Evolutionary conservation across 257 asterid genomes (phyloP).

Genomic region (Capsicum rhomboideum): DNA sequence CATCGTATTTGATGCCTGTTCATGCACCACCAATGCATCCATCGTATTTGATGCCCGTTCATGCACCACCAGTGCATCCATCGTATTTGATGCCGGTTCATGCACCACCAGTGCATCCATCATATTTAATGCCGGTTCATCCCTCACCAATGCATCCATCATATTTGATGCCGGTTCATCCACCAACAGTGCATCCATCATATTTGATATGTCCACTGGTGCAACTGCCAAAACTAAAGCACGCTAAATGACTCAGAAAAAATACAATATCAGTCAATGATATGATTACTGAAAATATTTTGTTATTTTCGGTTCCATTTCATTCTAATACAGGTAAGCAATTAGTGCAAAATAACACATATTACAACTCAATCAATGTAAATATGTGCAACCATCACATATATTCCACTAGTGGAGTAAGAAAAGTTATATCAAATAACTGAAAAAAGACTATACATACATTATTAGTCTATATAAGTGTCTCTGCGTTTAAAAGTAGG

Average conservation of each 20-base stretch:
- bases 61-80: slow-evolving; percentile 10
- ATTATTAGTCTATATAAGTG: no score
- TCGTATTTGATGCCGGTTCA: slow-evolving; percentile 30
- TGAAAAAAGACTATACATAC: background rate
- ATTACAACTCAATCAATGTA: background rate
- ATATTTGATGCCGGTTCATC: slow-evolving; percentile 37
- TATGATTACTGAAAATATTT: no score
- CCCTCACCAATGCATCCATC: slow-evolving; percentile 12
- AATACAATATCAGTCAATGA: background rate
- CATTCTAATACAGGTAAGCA: no score
- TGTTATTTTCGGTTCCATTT: no score
- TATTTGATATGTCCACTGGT: slow-evolving; percentile 29
- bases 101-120: slow-evolving; percentile 38
- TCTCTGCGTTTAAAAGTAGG: background rate
- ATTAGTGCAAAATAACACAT: no score
- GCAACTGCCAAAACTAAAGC: slow-evolving; percentile 22
- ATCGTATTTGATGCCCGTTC: slow-evolving; percentile 17
- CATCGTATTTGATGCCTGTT: no score
- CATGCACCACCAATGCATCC: no score
- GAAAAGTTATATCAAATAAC: background rate
- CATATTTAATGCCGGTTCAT: slow-evolving; percentile 35
- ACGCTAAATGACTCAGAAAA: background rate
- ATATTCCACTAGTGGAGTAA: no score
- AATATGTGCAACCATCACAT: background rate
- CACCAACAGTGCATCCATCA: slow-evolving; percentile 35